Conservation (phyloP, 1,139 yeast genomes). For the Suhomyces ambrosiae region DNA sequence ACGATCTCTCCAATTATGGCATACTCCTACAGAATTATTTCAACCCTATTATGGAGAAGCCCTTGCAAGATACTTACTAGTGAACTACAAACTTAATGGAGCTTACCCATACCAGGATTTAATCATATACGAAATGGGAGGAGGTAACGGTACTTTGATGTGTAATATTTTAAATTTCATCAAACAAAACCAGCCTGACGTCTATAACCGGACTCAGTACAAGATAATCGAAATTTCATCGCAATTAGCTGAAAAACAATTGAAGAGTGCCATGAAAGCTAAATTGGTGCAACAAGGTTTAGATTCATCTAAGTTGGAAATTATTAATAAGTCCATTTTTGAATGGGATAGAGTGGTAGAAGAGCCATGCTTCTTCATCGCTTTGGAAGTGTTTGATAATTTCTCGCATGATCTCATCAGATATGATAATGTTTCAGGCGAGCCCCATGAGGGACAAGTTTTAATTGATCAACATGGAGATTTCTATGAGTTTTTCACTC, state of each 20-base stretch:
- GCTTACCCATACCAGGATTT: slow-evolving; percentile 63
- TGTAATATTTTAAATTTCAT: slow-evolving; percentile 71
- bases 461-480: slow-evolving; percentile 75
- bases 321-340: slow-evolving; percentile 73
- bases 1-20: slow-evolving; percentile 75
- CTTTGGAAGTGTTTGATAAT: slow-evolving; percentile 84
- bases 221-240: slow-evolving; percentile 77
- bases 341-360: slow-evolving; percentile 67
- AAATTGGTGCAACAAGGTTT: slow-evolving; percentile 43
- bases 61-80: slow-evolving; percentile 69
- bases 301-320: slow-evolving; percentile 53
- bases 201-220: slow-evolving; percentile 67
- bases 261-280: slow-evolving; percentile 36
- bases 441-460: slow-evolving; percentile 79
- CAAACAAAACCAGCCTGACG: slow-evolving; percentile 65
- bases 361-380: slow-evolving; percentile 78
- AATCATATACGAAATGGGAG: slow-evolving; percentile 84
- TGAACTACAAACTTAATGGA: slow-evolving; percentile 67
- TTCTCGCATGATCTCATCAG: slow-evolving; percentile 81
- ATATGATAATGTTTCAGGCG: slow-evolving; percentile 67
- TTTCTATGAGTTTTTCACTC: slow-evolving; percentile 72
- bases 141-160: slow-evolving; percentile 90
- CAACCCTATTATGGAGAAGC: slow-evolving; percentile 86
- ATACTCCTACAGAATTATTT: slow-evolving; percentile 85
- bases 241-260: slow-evolving; percentile 67